phyloP scores from a whole-genome alignment of 352 stramenopile species.

The Phytophthora melonis region DNA sequence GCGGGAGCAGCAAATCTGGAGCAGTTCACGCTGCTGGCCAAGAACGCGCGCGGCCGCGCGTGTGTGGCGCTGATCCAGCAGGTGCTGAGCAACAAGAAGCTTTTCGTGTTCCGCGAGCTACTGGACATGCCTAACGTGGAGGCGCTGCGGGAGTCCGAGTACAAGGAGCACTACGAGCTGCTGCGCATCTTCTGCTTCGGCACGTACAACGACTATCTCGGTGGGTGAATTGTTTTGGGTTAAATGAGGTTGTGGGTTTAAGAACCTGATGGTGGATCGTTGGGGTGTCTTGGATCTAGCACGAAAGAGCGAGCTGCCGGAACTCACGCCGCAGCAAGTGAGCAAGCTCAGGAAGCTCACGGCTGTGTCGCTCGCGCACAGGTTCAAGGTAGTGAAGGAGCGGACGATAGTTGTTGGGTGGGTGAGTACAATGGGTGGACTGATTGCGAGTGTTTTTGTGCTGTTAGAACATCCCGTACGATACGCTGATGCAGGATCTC shows the following conservation, averaged over 20 bases:
- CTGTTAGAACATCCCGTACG: constrained; percentile 83
- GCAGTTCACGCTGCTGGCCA: constrained; percentile 94
- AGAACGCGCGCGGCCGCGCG: constrained; percentile 90
- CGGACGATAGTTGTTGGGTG: no score
- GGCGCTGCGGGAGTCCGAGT: constrained; percentile 76
- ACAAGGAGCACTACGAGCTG: constrained; percentile 81
- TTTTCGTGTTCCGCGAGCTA: constrained; percentile 95
- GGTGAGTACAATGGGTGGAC: no score
- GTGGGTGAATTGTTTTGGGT: constrained; percentile 39
- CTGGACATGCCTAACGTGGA: constrained; percentile 93
- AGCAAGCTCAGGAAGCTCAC: constrained; percentile 93
- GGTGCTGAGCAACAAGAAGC: constrained; percentile 92
- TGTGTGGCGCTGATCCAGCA: constrained; percentile 94
- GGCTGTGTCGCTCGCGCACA: constrained; percentile 85
- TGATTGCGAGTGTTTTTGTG: no score
- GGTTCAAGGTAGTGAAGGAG: constrained; percentile 67
- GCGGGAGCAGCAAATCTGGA: constrained; percentile 81
- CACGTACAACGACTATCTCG: constrained; percentile 85
- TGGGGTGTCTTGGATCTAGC: constrained; percentile 33
- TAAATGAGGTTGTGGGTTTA: neutral
- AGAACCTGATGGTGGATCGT: constrained; percentile 1
- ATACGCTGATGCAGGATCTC: constrained; percentile 78
- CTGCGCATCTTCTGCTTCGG: constrained; percentile 94
- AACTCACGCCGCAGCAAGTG: constrained; percentile 72
- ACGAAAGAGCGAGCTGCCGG: constrained; percentile 69